A percentile compares a stretch with the other conserved stretches of the same genome.
These are phyloP conservation scores for Backusella tuberculispora DNA, from an alignment of 192 early-diverging fungal species.

Conservation along the genomic window DNA sequence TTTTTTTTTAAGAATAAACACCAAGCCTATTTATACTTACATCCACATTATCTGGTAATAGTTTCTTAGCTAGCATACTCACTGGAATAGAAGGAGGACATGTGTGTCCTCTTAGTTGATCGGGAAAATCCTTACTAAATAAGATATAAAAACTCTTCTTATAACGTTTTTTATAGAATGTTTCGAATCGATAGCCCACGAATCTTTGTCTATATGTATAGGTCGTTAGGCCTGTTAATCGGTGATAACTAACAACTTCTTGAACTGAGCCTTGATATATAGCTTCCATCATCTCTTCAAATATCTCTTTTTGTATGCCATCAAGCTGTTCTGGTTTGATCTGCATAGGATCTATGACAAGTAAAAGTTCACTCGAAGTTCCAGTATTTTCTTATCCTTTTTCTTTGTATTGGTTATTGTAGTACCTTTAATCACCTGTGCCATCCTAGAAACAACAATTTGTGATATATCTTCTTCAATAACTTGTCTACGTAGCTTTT, in stretches of 20 bases:
- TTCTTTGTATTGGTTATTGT: neutral
- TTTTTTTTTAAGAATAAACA: neutral
- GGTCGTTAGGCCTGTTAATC: neutral
- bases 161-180: neutral
- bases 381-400: neutral
- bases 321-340: neutral
- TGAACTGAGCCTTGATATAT: neutral
- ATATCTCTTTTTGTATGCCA: neutral
- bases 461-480: constrained; percentile 11
- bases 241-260: constrained; percentile 2
- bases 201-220: neutral
- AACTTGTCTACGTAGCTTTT: neutral
- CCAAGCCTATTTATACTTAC: neutral
- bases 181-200: neutral
- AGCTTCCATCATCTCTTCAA: neutral
- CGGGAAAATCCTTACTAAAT: neutral
- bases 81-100: neutral
- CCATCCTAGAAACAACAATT: neutral
- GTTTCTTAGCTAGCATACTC: neutral
- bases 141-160: neutral
- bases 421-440: neutral
- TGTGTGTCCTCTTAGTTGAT: neutral
- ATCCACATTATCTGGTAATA: neutral
- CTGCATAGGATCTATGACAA: neutral
- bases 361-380: neutral